A percentile compares a stretch with the other conserved stretches of the same genome.
Evolutionary conservation across 2,329 filamentous ascomycete species (phyloP).

Genomic region (Ceratocystis smalleyi): DNA sequence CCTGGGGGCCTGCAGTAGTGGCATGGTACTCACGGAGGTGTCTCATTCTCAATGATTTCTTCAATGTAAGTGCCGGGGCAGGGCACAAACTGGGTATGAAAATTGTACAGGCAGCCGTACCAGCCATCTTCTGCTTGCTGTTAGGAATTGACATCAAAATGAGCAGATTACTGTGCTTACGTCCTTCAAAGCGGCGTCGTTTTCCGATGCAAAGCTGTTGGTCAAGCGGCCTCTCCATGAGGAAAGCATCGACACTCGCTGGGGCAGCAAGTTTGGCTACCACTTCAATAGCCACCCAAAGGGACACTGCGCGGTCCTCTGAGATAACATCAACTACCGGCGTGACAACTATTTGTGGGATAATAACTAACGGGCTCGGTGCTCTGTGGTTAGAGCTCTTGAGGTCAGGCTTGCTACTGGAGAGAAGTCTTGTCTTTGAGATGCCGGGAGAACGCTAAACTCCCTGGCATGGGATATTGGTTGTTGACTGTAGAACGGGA

Average conservation of each 20-base stretch:
- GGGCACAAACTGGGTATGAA: slow-evolving; percentile 33
- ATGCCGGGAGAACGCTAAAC: slow-evolving; percentile 3
- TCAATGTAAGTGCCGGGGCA: slow-evolving; percentile 28
- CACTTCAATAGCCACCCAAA: slow-evolving; percentile 38
- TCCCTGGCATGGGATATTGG: slow-evolving; percentile 9
- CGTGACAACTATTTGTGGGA: slow-evolving; percentile 30
- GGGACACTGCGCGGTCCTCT: slow-evolving; percentile 21
- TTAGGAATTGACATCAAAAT: background rate
- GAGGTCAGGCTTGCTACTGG: background rate
- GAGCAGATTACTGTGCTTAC: slow-evolving; percentile 5
- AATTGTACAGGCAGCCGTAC: slow-evolving; percentile 35
- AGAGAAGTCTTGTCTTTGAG: background rate
- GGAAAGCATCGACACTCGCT: slow-evolving; percentile 18
- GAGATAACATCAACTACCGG: slow-evolving; percentile 27
- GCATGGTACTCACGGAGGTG: slow-evolving; percentile 27
- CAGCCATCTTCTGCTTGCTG: slow-evolving; percentile 18
- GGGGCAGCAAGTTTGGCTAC: slow-evolving; percentile 25
- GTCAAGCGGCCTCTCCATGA: slow-evolving; percentile 14
- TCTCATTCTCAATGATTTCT: slow-evolving; percentile 32
- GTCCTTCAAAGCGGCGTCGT: slow-evolving; percentile 15
- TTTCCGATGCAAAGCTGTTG: slow-evolving; percentile 17
- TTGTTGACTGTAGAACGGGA: slow-evolving; percentile 9
- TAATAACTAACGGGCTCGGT: slow-evolving; percentile 23
- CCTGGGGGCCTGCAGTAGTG: background rate
- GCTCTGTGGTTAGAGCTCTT: slow-evolving; percentile 1